Percentiles rank a stretch among this genome's conserved stretches.
These are phyloP conservation scores for Drechslerella coelobrocha DNA, from an alignment of 2,329 filamentous ascomycete species.

Conservation along the genomic window DNA sequence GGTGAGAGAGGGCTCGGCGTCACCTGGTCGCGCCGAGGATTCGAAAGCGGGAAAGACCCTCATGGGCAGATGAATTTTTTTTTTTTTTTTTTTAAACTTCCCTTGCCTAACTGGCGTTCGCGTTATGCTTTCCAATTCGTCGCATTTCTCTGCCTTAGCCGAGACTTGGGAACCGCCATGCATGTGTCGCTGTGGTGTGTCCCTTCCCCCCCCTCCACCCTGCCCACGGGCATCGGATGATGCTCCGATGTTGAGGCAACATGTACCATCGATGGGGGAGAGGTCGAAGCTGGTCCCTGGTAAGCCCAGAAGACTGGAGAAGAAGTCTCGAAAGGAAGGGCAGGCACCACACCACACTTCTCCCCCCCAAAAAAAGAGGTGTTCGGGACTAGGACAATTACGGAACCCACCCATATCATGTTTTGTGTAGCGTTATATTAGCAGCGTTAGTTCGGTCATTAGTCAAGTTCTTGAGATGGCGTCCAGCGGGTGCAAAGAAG, in stretches of 20 bases:
- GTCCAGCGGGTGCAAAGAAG: conserved; percentile 32
- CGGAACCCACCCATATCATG: conserved; percentile 28
- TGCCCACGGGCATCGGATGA: conserved; percentile 51
- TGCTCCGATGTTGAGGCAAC: conserved; percentile 49
- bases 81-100: conserved; percentile 17
- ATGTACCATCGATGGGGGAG: conserved; percentile 27
- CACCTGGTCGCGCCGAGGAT: conserved; percentile 40
- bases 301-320: conserved; percentile 51
- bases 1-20: conserved; percentile 34
- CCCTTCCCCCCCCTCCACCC: conserved; percentile 32
- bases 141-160: conserved; percentile 49
- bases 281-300: conserved; percentile 40
- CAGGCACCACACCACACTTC: conserved; percentile 17
- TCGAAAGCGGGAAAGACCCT: conserved; percentile 6
- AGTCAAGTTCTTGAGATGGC: conserved; percentile 6
- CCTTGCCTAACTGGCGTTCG: conserved; percentile 21
- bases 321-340: conserved; percentile 46
- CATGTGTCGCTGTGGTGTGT: conserved; percentile 46
- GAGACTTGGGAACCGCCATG: conserved; percentile 44
- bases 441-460: background rate
- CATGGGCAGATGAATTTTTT: conserved; percentile 21
- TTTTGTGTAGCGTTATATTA: conserved; percentile 40
- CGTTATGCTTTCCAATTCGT: conserved; percentile 44
- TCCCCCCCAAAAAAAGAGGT: conserved; percentile 23
- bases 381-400: conserved; percentile 45